Evolutionary conservation across 2,329 filamentous ascomycete genomes (phyloP), one percentile per base, ranked within the genome.

Genomic region (Alternaria incomplexa): DNA sequence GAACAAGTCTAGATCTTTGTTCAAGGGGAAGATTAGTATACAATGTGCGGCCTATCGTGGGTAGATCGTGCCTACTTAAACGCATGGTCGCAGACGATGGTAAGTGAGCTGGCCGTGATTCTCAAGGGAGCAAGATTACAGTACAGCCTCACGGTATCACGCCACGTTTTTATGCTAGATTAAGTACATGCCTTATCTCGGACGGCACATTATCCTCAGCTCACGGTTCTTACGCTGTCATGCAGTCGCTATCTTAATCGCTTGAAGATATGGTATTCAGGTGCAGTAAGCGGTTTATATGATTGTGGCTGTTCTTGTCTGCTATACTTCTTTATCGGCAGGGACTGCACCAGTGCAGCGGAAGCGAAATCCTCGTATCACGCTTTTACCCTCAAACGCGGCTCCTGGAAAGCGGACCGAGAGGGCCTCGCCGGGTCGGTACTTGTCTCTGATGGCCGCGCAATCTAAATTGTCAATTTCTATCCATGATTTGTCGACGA

Each of bases 401-500:
- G 23, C 45, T 25, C 44, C 53, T 65, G 50, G 25, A 47, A 40
- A 52, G 61, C 50, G 32, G 25, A 46, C 51, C 56, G 53, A 56
- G 48, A 58, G 44, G 51, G 36, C 51, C 57, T 64, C 50, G 56
- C 36, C 23, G 30, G 56, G 50, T 51, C 52, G 43, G 36, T 43
- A 20, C 43, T 32, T 40, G 11, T 23, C 45, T 56, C 30, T 47
- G 10, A 9, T 44, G 46, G 56, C 10, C 22, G 48, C 54, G 56
- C 50, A 64, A 64, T 67, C 47, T 63, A 59, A 46, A 43, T 40
- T 58, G 68, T 64, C 67, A 69, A 53, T 61, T 62, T 44, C 5
- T 15, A 23, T 45, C 28, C 58, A 56, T 67, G 50, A 56, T 47
- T 40, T 40, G 51, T 44, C 26, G 57, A 13, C 48, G 46, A 54